Conservation (phyloP, 2,329 filamentous ascomycete species). For the Ramularia endophylla region DNA sequence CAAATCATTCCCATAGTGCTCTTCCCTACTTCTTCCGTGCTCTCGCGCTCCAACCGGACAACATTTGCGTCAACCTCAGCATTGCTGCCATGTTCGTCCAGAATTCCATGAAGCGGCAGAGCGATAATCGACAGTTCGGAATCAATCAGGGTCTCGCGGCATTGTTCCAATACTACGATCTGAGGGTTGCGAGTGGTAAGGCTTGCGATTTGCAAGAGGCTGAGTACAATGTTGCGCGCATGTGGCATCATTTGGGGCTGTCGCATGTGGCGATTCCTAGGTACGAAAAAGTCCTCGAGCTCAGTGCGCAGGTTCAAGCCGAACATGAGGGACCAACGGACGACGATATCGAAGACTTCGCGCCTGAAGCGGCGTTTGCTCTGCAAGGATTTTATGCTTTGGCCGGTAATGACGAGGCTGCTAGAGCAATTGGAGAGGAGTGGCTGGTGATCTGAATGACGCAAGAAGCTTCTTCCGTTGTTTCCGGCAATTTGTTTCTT, state of each 20-base stretch:
- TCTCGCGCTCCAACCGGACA: slow-evolving; percentile 63
- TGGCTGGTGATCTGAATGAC: slow-evolving; percentile 42
- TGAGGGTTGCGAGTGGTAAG: slow-evolving; percentile 41
- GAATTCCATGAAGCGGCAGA: slow-evolving; percentile 80
- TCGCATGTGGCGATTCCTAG: slow-evolving; percentile 65
- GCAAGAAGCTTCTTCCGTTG: too few relatives aligned
- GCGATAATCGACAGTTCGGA: slow-evolving; percentile 82
- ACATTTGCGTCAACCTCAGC: slow-evolving; percentile 72
- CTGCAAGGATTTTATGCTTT: slow-evolving; percentile 62
- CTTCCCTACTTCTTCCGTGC: slow-evolving; percentile 76
- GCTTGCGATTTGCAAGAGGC: slow-evolving; percentile 61
- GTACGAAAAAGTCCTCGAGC: slow-evolving; percentile 56
- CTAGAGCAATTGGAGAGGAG: slow-evolving; percentile 54
- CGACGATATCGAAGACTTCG: slow-evolving; percentile 50
- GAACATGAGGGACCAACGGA: slow-evolving; percentile 25
- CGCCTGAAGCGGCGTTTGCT: slow-evolving; percentile 67
- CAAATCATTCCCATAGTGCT: slow-evolving; percentile 75
- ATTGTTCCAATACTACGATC: slow-evolving; percentile 64
- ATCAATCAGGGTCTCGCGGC: slow-evolving; percentile 82
- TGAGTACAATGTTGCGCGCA: slow-evolving; percentile 71
- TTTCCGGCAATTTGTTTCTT: too few relatives aligned
- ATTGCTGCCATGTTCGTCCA: slow-evolving; percentile 83
- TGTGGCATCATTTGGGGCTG: slow-evolving; percentile 70
- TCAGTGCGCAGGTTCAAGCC: slow-evolving; percentile 43
- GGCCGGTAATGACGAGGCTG: slow-evolving; percentile 56